phyloP scores from a whole-genome alignment of 2,329 filamentous ascomycete genomes.

The Endoconidiophora polonica region DNA sequence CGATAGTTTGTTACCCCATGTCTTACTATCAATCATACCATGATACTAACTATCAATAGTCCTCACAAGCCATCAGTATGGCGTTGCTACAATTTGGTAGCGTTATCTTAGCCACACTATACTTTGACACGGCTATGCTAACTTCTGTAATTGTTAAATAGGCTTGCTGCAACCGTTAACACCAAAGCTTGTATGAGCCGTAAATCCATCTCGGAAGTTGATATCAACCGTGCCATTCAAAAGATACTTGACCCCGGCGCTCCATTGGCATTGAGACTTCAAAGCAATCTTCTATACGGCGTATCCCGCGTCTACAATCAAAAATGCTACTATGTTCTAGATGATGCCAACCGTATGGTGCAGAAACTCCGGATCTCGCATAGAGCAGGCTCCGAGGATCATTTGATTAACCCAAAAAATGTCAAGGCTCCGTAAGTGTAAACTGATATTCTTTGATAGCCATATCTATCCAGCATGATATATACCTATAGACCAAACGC shows the following conservation, averaged over 20 bases:
- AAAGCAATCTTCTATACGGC: conserved; percentile 75
- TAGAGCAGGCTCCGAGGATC: conserved; percentile 5
- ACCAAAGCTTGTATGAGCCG: conserved; percentile 59
- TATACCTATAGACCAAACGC: conserved; percentile 13
- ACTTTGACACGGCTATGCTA: not conserved
- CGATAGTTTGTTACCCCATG: conserved; percentile 49
- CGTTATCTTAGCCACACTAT: conserved; percentile 15
- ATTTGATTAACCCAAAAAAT: conserved; percentile 46
- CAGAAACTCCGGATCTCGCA: conserved; percentile 25
- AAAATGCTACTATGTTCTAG: conserved; percentile 73
- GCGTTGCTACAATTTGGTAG: conserved; percentile 88
- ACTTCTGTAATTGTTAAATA: conserved; percentile 22
- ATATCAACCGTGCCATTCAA: conserved; percentile 71
- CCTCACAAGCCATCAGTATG: conserved; percentile 72
- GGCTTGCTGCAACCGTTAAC: conserved; percentile 83
- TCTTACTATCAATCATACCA: not conserved
- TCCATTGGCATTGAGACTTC: conserved; percentile 76
- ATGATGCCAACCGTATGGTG: conserved; percentile 49
- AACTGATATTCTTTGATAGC: not conserved
- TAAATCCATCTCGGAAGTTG: conserved; percentile 75
- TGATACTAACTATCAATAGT: conserved; percentile 31
- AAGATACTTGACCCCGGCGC: conserved; percentile 71
- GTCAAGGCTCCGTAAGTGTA: conserved; percentile 52
- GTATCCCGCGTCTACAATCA: conserved; percentile 73
- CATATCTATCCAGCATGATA: not conserved